These are phyloP conservation scores for Lotmaria passim DNA, from an alignment of 208 protist genomes.

Conservation along the genomic window DNA sequence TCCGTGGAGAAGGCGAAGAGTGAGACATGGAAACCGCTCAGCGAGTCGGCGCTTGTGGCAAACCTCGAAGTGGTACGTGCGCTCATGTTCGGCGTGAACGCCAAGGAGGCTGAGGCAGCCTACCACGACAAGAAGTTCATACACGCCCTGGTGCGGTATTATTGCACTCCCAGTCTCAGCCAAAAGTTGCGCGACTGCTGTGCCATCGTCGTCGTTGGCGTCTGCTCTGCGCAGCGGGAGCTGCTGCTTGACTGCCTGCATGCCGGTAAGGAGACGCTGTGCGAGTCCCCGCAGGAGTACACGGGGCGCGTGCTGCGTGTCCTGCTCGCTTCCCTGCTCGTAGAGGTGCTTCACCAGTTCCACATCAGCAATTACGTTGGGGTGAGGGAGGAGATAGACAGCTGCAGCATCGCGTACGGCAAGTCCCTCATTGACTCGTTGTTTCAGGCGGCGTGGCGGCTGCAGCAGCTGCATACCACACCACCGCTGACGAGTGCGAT, in stretches of 20 bases:
- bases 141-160: slow-evolving; percentile 21
- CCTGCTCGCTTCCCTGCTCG: slow-evolving; percentile 34
- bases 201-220: slow-evolving; percentile 24
- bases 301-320: slow-evolving; percentile 25
- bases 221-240: slow-evolving; percentile 18
- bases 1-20: not conserved
- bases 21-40: slow-evolving; percentile 35
- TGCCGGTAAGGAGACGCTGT: slow-evolving; percentile 11
- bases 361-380: slow-evolving; percentile 30
- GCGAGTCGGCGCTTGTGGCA: slow-evolving; percentile 59
- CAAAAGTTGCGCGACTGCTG: slow-evolving; percentile 39
- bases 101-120: slow-evolving; percentile 9
- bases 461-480: not conserved
- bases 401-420: slow-evolving; percentile 25
- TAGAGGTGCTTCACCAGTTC: slow-evolving; percentile 39
- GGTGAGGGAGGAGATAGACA: slow-evolving; percentile 8
- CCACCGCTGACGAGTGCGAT: not conserved
- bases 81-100: slow-evolving; percentile 33
- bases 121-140: slow-evolving; percentile 24
- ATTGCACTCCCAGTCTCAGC: slow-evolving; percentile 21
- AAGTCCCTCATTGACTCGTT: slow-evolving; percentile 30
- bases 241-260: slow-evolving; percentile 25
- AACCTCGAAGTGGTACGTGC: slow-evolving; percentile 51
- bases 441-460: slow-evolving; percentile 9
- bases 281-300: slow-evolving; percentile 8